A percentile compares a stretch with the other conserved stretches of the same genome.
These are phyloP conservation scores for Jamesozyma lodderae DNA, from an alignment of 805 yeast species.

Conservation along the genomic window DNA sequence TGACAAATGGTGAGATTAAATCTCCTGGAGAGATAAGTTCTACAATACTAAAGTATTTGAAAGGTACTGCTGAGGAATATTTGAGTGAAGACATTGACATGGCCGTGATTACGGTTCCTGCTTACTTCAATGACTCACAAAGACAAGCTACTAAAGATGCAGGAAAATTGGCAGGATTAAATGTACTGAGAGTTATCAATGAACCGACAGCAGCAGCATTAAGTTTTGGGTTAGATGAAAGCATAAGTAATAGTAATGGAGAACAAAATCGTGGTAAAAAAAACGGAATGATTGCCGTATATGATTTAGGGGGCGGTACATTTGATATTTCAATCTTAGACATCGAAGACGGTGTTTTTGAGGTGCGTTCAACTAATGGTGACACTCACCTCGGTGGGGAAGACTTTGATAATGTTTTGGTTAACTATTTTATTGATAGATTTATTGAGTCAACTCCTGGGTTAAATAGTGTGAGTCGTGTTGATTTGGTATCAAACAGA, in stretches of 20 bases:
- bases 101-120: conserved; percentile 81
- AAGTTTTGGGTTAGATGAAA: conserved; percentile 59
- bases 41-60: conserved; percentile 54
- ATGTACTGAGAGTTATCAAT: conserved; percentile 66
- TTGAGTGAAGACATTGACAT: conserved; percentile 45
- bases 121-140: conserved; percentile 74
- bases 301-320: conserved; percentile 81
- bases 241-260: conserved; percentile 28
- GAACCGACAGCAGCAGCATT: conserved; percentile 85
- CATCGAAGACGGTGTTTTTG: conserved; percentile 73
- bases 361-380: conserved; percentile 76
- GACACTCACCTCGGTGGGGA: conserved; percentile 83
- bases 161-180: conserved; percentile 65
- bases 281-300: conserved; percentile 38
- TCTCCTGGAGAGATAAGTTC: conserved; percentile 73
- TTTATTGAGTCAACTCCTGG: conserved; percentile 45
- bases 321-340: conserved; percentile 73
- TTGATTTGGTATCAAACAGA: conserved; percentile 36
- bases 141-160: conserved; percentile 79
- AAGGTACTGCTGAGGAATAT: conserved; percentile 52
- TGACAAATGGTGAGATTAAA: conserved; percentile 33
- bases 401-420: conserved; percentile 65
- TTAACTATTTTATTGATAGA: conserved; percentile 45
- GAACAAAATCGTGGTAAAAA: conserved; percentile 23
- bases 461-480: conserved; percentile 26